Evolutionary conservation across 371 early-diverging fungal genomes (phyloP), one percentile per base, ranked within the genome.

Genomic region (Hamiltosporidium magnivora): DNA sequence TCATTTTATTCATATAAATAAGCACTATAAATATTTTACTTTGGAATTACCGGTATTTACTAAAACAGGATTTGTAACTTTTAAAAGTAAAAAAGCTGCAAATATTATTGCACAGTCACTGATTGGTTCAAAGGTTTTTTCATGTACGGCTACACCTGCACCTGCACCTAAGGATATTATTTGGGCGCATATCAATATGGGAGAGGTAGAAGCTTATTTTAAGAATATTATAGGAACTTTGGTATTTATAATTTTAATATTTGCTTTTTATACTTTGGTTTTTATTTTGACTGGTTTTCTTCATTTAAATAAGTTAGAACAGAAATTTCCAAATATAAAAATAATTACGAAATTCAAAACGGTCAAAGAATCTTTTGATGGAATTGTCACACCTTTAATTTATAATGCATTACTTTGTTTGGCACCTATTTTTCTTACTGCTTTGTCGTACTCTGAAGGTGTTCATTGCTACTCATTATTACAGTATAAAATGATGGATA

Each of bases 91-190:
- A 25, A 64, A 69, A 58, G 60, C 55, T 25, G 75, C 80, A 9
- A 74, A 61, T 58, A 54, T 76, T 38, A 63, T 80, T 12, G 68
- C 67, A 63, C 77, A 79, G 62, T 62, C 74, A 8, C 64, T 79
- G 43, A 77, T 82, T 25, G 74, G 76, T 0, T 69, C 80, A 1
- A 73, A 70, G 37, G 61, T 75, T 12, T 82, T 82, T 55, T 70
- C 75, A 37, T 67, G 70, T 55, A 52, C 56, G 14, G 76, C 76
- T 1, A 53, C 66, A 52, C 59, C 60, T 39, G 83, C 83, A 9
- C 83, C 83, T 3, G 67, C 79, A 14, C 79, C 83, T 46, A 75
- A 80, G 46, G 77, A 79, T 54, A 64, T 80, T 43, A 77, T 79
- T 3, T 82, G 80, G 80, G 40, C 54, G 40, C 75, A 76, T 54